Percentiles rank a stretch among this genome's conserved stretches.
Conservation (phyloP, 257 asterid genomes). For the Capsicum rhomboideum region DNA sequence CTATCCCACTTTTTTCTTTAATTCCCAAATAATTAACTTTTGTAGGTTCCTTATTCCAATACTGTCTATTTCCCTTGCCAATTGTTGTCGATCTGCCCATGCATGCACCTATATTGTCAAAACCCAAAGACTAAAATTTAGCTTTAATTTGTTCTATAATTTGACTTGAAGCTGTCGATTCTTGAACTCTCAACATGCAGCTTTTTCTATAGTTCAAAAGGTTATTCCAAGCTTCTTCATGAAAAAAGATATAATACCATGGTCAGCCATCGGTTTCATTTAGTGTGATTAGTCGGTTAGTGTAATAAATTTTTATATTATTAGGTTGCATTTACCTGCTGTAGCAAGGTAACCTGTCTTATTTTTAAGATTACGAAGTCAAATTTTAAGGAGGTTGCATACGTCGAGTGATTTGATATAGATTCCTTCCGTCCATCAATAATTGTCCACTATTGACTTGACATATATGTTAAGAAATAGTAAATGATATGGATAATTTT, state of each 20-base stretch:
- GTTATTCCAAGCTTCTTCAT: conserved; percentile 22
- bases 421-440: too few species aligned
- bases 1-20: background rate
- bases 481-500: too few species aligned
- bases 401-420: background rate
- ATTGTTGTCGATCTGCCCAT: background rate
- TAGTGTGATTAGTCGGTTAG: too few species aligned
- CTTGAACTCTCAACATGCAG: background rate
- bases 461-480: too few species aligned
- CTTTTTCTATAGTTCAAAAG: background rate
- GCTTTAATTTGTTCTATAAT: background rate
- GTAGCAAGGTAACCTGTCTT: background rate
- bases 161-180: conserved; percentile 16
- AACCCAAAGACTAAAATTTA: background rate
- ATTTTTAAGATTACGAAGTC: background rate
- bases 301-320: background rate
- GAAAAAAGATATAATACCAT: background rate
- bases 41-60: background rate
- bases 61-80: background rate
- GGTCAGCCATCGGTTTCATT: background rate
- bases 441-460: too few species aligned
- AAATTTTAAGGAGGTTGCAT: background rate
- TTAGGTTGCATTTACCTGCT: background rate
- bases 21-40: background rate
- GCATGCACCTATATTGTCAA: background rate